Conservation (phyloP, 805 yeast species). For the Saccharomyces jurei region DNA sequence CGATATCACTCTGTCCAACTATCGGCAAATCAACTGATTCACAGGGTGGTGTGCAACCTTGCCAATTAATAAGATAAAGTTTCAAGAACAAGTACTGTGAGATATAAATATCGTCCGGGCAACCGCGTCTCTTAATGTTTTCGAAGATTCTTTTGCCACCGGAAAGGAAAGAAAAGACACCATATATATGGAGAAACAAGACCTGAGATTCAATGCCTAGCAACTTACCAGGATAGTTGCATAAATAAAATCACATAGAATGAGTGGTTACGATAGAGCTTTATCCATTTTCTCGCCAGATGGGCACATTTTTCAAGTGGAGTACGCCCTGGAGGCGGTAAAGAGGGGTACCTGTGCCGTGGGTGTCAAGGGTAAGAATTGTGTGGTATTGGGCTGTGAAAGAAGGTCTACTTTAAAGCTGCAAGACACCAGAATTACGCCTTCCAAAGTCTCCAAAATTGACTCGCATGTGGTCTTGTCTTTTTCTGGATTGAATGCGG, state of each 20-base stretch:
- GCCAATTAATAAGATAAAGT: not conserved
- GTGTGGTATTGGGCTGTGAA: constrained; percentile 93
- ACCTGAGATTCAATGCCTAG: not conserved
- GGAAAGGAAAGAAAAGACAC: not conserved
- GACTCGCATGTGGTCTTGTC: constrained; percentile 88
- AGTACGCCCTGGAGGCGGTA: constrained; percentile 95
- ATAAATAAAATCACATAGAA: constrained; percentile 21
- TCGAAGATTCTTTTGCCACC: not conserved
- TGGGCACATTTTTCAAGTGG: constrained; percentile 98
- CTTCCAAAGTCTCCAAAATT: constrained; percentile 83
- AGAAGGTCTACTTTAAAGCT: constrained; percentile 89
- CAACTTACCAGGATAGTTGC: not conserved
- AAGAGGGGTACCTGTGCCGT: constrained; percentile 98
- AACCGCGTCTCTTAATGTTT: not conserved
- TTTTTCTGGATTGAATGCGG: constrained; percentile 98
- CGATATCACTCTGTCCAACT: not conserved
- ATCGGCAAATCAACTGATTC: not conserved
- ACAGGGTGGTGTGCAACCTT: not conserved
- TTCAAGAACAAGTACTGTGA: not conserved
- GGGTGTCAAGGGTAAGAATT: constrained; percentile 83
- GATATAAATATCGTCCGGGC: not conserved
- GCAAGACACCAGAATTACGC: constrained; percentile 94
- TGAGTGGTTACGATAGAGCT: constrained; percentile 99
- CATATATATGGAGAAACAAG: not conserved
- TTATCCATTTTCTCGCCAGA: constrained; percentile 97